phyloP scores from a whole-genome alignment of 2,329 filamentous ascomycete species.

The Mollisiaceae sp. region DNA sequence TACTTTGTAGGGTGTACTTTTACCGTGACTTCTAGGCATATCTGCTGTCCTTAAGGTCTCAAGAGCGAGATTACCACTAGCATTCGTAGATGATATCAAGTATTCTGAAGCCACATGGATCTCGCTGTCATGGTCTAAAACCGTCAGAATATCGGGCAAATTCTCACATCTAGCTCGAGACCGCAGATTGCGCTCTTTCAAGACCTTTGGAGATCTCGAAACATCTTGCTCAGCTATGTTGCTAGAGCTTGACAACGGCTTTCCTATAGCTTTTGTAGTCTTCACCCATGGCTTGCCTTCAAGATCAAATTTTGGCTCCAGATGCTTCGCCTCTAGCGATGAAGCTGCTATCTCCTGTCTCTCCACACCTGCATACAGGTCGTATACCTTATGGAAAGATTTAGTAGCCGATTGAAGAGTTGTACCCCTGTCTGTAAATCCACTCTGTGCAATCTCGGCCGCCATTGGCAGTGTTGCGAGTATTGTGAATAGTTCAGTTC shows the following conservation, averaged over 20 bases:
- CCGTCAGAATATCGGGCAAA: neutral
- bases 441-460: no score
- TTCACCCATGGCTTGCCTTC: neutral
- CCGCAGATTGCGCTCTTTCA: neutral
- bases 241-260: neutral
- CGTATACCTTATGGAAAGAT: no score
- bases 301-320: neutral
- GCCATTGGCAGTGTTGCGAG: no score
- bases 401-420: no score
- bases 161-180: no score
- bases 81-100: neutral
- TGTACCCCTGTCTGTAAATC: no score
- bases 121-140: neutral
- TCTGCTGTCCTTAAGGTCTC: neutral
- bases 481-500: no score
- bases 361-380: no score
- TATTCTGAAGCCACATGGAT: neutral
- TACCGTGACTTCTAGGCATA: neutral
- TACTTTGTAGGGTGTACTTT: neutral
- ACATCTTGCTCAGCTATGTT: neutral
- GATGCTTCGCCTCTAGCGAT: neutral
- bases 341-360: neutral
- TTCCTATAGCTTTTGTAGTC: neutral
- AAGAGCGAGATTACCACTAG: neutral
- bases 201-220: neutral